Evolutionary conservation across 202 grass and related monocot genomes (phyloP).

Genomic region (Saccharum hybrid): DNA sequence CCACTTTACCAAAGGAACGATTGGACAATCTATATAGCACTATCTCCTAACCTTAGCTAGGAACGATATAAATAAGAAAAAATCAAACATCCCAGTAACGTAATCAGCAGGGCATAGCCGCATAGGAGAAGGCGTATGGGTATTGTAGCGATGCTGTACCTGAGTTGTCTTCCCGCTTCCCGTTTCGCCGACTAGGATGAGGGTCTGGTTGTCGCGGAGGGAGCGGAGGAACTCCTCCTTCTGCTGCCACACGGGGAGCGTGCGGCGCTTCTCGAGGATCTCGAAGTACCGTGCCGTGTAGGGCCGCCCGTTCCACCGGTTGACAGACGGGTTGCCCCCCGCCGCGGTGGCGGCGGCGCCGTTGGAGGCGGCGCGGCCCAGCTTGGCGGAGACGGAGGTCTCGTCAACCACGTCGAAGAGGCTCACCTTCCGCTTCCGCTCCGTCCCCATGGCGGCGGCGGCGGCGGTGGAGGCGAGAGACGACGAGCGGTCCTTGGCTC

Average conservation of each 20-base stretch:
- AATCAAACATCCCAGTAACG: not conserved
- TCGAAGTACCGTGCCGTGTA: constrained; percentile 72
- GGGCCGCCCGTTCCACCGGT: constrained; percentile 74
- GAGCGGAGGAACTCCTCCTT: constrained; percentile 82
- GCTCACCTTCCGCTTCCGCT: constrained; percentile 94
- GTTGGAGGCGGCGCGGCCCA: constrained; percentile 55
- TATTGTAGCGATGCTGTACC: constrained; percentile 36
- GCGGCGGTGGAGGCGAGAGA: not conserved
- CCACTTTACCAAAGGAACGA: not conserved
- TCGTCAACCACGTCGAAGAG: constrained; percentile 88
- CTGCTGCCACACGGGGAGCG: constrained; percentile 93
- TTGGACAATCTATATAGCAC: not conserved
- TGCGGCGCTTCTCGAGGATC: constrained; percentile 84
- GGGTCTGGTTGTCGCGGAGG: constrained; percentile 73
- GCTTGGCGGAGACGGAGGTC: constrained; percentile 68
- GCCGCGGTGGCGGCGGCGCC: constrained; percentile 44
- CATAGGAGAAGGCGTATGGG: not conserved
- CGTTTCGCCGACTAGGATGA: constrained; percentile 88
- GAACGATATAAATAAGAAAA: constrained; percentile 18
- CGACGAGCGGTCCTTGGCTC: not conserved
- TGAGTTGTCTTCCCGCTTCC: constrained; percentile 95
- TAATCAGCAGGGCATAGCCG: not conserved
- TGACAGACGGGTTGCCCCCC: constrained; percentile 50
- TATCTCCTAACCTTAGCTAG: not conserved
- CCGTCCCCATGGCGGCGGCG: constrained; percentile 56